Evolutionary conservation across 2,329 filamentous ascomycete genomes (phyloP).

Genomic region (Verticillium nubilum): DNA sequence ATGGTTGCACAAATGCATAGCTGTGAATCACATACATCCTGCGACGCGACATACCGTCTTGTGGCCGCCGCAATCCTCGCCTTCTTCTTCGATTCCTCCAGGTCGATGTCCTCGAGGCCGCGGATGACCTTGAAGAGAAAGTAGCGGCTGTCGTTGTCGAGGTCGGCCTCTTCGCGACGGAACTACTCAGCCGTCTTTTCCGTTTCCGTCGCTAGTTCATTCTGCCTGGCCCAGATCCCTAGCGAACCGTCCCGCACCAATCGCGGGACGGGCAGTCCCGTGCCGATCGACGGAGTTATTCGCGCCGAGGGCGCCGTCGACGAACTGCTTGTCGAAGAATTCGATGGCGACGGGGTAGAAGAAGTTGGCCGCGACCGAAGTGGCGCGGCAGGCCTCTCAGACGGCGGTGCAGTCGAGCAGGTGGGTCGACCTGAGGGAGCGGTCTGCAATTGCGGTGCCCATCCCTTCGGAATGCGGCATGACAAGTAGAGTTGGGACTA

Average conservation of each 20-base stretch:
- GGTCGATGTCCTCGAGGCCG: conserved; percentile 12
- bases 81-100: conserved; percentile 24
- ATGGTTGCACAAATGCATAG: background rate
- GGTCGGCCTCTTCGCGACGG: conserved; percentile 1
- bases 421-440: conserved; percentile 7
- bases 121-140: background rate
- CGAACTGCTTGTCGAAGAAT: background rate
- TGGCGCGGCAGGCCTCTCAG: conserved; percentile 11
- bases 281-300: conserved; percentile 41
- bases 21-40: background rate
- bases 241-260: no score
- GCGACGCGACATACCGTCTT: conserved; percentile 1
- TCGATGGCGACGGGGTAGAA: conserved; percentile 3
- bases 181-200: conserved; percentile 32
- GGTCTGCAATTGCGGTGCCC: conserved; percentile 23
- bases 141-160: background rate
- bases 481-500: conserved; percentile 33
- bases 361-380: conserved; percentile 12
- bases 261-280: conserved; percentile 23
- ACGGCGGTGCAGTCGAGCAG: conserved; percentile 28
- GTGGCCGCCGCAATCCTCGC: conserved; percentile 14
- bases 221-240: no score
- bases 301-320: conserved; percentile 16
- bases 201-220: no score
- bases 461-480: conserved; percentile 33